phyloP scores from a whole-genome alignment of 2,329 filamentous ascomycete species.

The Pyricularia sp. region DNA sequence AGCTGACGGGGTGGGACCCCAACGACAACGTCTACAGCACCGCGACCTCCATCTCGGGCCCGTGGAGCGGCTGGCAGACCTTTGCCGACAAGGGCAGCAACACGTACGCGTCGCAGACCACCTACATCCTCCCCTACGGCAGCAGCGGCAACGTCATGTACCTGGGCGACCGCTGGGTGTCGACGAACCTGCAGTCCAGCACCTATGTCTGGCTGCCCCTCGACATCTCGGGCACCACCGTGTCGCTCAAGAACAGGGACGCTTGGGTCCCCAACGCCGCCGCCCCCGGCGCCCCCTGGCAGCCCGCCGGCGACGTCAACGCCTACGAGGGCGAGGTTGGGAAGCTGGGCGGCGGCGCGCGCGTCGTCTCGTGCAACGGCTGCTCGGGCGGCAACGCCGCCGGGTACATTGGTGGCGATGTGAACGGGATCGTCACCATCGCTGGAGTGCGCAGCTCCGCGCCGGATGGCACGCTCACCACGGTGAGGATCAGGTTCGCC shows the following conservation, averaged over 20 bases:
- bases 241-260: slow-evolving; percentile 38
- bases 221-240: slow-evolving; percentile 39
- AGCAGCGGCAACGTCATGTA: slow-evolving; percentile 28
- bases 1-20: slow-evolving; percentile 31
- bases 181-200: slow-evolving; percentile 37
- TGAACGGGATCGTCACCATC: slow-evolving; percentile 36
- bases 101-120: slow-evolving; percentile 43
- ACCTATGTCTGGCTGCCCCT: slow-evolving; percentile 60
- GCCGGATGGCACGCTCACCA: slow-evolving; percentile 27
- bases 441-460: slow-evolving; percentile 30
- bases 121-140: slow-evolving; percentile 29
- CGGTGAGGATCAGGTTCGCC: slow-evolving; percentile 45
- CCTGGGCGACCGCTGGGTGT: slow-evolving; percentile 48
- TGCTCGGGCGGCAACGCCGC: slow-evolving; percentile 42
- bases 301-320: slow-evolving; percentile 35
- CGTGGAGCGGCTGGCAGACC: slow-evolving; percentile 40
- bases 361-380: slow-evolving; percentile 34
- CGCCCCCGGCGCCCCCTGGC: slow-evolving; percentile 9
- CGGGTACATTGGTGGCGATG: slow-evolving; percentile 44
- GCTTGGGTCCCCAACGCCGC: slow-evolving; percentile 38
- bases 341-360: slow-evolving; percentile 34
- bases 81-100: slow-evolving; percentile 35
- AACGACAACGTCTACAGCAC: slow-evolving; percentile 42
- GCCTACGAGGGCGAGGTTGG: slow-evolving; percentile 42
- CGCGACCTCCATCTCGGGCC: slow-evolving; percentile 37